These are phyloP conservation scores for Aureobasidium sp. DNA, from an alignment of 2,329 filamentous ascomycete genomes.

Conservation along the genomic window DNA sequence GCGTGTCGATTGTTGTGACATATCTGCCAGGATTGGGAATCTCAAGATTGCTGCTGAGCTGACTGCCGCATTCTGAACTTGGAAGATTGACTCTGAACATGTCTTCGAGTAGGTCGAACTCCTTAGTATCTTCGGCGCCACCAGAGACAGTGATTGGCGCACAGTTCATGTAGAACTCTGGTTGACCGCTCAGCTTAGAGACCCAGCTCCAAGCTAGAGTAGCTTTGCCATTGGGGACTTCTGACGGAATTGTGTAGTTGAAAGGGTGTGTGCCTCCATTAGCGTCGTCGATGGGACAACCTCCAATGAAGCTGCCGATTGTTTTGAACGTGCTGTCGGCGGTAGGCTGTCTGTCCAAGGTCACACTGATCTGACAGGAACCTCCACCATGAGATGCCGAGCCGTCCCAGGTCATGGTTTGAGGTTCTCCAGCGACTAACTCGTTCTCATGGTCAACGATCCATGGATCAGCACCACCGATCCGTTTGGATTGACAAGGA, in stretches of 20 bases:
- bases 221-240: slow-evolving; percentile 66
- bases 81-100: slow-evolving; percentile 69
- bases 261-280: slow-evolving; percentile 44
- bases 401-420: slow-evolving; percentile 57
- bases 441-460: slow-evolving; percentile 52
- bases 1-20: slow-evolving; percentile 32
- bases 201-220: slow-evolving; percentile 91
- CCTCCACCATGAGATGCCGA: slow-evolving; percentile 83
- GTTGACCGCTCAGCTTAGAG: slow-evolving; percentile 74
- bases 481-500: slow-evolving; percentile 62
- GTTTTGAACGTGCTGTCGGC: slow-evolving; percentile 69
- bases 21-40: slow-evolving; percentile 61
- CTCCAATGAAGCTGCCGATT: slow-evolving; percentile 79
- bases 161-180: slow-evolving; percentile 98
- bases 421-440: slow-evolving; percentile 6
- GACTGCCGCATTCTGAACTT: slow-evolving; percentile 42
- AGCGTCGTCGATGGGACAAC: slow-evolving; percentile 58
- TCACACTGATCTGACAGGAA: slow-evolving; percentile 82
- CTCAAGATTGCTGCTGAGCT: slow-evolving; percentile 32
- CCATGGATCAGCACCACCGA: slow-evolving; percentile 48
- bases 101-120: slow-evolving; percentile 56
- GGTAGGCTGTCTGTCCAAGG: slow-evolving; percentile 65
- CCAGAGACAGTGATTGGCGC: slow-evolving; percentile 61
- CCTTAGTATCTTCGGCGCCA: slow-evolving; percentile 42
- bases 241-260: slow-evolving; percentile 61